Evolutionary conservation across 352 stramenopile genomes (phyloP), one percentile per base, ranked within the genome.

Genomic region (Globisporangium takayamanum): DNA sequence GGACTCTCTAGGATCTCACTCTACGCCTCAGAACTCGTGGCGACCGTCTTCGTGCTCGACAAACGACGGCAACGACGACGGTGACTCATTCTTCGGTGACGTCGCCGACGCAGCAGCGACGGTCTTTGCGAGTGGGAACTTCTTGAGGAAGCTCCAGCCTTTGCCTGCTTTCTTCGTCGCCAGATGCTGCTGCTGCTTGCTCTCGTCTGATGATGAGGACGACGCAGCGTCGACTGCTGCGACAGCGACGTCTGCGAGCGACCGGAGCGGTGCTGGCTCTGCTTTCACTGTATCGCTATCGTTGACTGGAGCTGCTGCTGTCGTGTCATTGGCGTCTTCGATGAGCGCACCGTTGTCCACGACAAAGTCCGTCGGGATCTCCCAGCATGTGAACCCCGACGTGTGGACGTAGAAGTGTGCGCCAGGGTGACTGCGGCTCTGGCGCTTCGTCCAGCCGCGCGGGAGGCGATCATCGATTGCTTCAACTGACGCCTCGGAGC

Each of bases 351-450:
- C 50, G 11, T 44, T 42, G 33, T 63, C 42, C 18, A 37, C 50
- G 22, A 52, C 39, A 25, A 67, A 39, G 50, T 74, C 62, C 26
- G 51, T 77, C 2, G 84, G 84, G 42, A 86, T 63, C 16, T 88
- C 78, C 81, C 81, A 92, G 52, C 72, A 83, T 14, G 82, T 87
- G 45, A 77, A 72, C 15, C 80, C 75, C 10, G 80, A 78, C 37
- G 73, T 58, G 44, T 89, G 70, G 49, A 78, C 84, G 47, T 84
- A 87, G 59, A 88, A 93, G 53, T 76, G 87, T 6, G 79, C 76
- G 3, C 80, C 78, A 16, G 74, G 73, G 48, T 83, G 74, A 20
- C 69, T 71, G 26, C 80, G 80, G 59, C 84, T 94, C 55, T 89
- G 74, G 45, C 84, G 70, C 52, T 78, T 78, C 5, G 64, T 80